Conservation (phyloP, 2,329 filamentous ascomycete genomes). For the Ceratocystis eucalypticola region DNA sequence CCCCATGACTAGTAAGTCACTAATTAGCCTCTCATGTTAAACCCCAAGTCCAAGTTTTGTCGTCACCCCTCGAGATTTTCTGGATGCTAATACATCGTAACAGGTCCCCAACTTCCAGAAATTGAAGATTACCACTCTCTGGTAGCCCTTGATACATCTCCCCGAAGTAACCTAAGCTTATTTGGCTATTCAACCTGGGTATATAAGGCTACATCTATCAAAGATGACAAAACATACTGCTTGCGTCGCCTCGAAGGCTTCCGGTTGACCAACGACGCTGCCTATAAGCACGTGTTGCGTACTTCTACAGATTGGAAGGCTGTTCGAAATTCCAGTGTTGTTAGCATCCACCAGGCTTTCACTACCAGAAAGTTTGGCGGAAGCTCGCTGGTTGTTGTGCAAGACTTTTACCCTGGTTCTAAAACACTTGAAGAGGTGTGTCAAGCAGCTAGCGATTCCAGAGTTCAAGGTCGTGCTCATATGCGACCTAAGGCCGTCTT, state of each 20-base stretch:
- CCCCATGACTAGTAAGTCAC: constrained; percentile 41
- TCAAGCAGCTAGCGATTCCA: constrained; percentile 31
- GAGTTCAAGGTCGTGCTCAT: constrained; percentile 19
- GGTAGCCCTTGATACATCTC: constrained; percentile 71
- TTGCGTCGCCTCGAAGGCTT: constrained; percentile 55
- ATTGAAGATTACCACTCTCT: constrained; percentile 87
- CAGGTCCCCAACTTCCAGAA: constrained; percentile 52
- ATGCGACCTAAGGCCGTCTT: constrained; percentile 36
- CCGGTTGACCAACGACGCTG: constrained; percentile 62
- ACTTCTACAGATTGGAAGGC: constrained; percentile 82
- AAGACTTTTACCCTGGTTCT: constrained; percentile 81
- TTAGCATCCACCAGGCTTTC: constrained; percentile 81
- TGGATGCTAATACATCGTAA: not conserved
- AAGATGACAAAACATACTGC: constrained; percentile 79
- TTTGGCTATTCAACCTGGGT: constrained; percentile 90
- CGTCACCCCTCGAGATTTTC: not conserved
- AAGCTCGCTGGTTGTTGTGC: constrained; percentile 79
- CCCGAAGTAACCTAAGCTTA: constrained; percentile 57
- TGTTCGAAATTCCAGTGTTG: constrained; percentile 66
- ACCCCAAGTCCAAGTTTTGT: too few species aligned
- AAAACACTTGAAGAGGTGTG: constrained; percentile 82
- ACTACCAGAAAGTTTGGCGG: constrained; percentile 88
- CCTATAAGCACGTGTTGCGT: constrained; percentile 76
- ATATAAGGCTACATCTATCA: constrained; percentile 83
- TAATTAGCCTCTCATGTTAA: too few species aligned